Evolutionary conservation across 371 early-diverging fungal species (phyloP).

Genomic region (Mucor velutinosus): DNA sequence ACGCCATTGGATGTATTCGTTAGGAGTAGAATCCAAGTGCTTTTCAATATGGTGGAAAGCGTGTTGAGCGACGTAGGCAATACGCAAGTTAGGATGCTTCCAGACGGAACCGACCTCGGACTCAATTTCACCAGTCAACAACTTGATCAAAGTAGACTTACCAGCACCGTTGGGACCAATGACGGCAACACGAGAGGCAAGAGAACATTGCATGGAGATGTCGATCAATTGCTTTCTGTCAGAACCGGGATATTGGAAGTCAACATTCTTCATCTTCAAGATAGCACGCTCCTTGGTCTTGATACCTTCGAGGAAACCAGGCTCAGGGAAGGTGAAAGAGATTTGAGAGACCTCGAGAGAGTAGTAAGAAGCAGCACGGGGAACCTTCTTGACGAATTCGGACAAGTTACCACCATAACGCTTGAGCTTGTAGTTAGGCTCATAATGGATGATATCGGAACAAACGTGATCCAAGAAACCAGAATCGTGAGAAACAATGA

Average conservation of each 20-base stretch:
- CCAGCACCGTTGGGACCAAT: slow-evolving; percentile 82
- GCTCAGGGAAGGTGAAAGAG: slow-evolving; percentile 73
- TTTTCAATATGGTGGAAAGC: slow-evolving; percentile 87
- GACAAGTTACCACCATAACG: too few species aligned
- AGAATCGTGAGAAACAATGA: too few species aligned
- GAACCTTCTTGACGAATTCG: too few species aligned
- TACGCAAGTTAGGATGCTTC: slow-evolving; percentile 81
- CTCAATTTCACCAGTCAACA: slow-evolving; percentile 77
- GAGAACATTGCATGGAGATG: slow-evolving; percentile 65
- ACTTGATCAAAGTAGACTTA: slow-evolving; percentile 84
- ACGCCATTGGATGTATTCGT: slow-evolving; percentile 88
- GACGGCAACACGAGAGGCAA: slow-evolving; percentile 72
- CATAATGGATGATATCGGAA: too few species aligned
- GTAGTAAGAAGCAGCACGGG: too few species aligned
- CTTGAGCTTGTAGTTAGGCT: too few species aligned
- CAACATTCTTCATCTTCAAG: slow-evolving; percentile 64
- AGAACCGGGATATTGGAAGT: slow-evolving; percentile 71
- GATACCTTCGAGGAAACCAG: slow-evolving; percentile 74
- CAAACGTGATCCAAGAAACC: too few species aligned
- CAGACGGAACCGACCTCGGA: slow-evolving; percentile 68
- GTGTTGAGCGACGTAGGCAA: slow-evolving; percentile 90
- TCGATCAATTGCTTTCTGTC: slow-evolving; percentile 53
- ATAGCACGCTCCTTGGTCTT: slow-evolving; percentile 75
- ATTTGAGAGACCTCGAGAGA: too few species aligned
- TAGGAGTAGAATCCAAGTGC: slow-evolving; percentile 80